These are phyloP conservation scores for Trichothecium roseum DNA, from an alignment of 2,329 filamentous ascomycete genomes.

Conservation along the genomic window DNA sequence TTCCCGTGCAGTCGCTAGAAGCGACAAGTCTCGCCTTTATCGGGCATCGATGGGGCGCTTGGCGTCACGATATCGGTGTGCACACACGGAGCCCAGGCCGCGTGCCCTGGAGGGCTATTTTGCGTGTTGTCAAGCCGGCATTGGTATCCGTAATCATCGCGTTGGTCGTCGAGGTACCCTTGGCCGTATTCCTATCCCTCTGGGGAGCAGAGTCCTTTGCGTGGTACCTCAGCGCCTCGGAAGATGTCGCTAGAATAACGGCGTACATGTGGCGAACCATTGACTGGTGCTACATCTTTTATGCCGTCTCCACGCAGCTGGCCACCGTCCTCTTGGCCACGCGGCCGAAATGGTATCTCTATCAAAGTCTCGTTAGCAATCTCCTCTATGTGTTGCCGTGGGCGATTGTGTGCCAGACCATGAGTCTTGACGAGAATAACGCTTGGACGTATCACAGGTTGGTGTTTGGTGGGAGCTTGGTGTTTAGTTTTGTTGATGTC, in stretches of 20 bases:
- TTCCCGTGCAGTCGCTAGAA: slow-evolving; percentile 58
- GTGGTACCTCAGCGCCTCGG: slow-evolving; percentile 46
- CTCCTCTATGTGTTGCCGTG: slow-evolving; percentile 60
- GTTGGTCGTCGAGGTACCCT: slow-evolving; percentile 46
- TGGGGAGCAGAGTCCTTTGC: slow-evolving; percentile 52
- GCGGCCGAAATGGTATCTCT: slow-evolving; percentile 55
- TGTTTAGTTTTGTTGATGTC: slow-evolving; percentile 55
- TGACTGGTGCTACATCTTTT: slow-evolving; percentile 62
- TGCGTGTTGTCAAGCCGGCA: slow-evolving; percentile 39
- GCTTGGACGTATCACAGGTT: slow-evolving; percentile 59
- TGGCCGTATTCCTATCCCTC: slow-evolving; percentile 52
- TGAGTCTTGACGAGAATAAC: slow-evolving; percentile 34
- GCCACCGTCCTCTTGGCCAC: slow-evolving; percentile 56
- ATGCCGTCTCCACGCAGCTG: slow-evolving; percentile 54
- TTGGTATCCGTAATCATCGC: slow-evolving; percentile 41
- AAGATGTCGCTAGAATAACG: slow-evolving; percentile 47
- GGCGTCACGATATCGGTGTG: slow-evolving; percentile 20
- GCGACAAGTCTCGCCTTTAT: slow-evolving; percentile 55
- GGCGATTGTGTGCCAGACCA: slow-evolving; percentile 50
- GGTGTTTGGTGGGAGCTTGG: slow-evolving; percentile 58
- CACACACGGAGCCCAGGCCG: slow-evolving; percentile 8
- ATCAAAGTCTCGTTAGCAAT: slow-evolving; percentile 56
- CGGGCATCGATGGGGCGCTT: slow-evolving; percentile 54
- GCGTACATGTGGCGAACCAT: slow-evolving; percentile 54
- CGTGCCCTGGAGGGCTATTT: slow-evolving; percentile 8